Evolutionary conservation across 495 filamentous ascomycete genomes (phyloP), one percentile per base, ranked within the genome.

Genomic region (Platismatia glauca): DNA sequence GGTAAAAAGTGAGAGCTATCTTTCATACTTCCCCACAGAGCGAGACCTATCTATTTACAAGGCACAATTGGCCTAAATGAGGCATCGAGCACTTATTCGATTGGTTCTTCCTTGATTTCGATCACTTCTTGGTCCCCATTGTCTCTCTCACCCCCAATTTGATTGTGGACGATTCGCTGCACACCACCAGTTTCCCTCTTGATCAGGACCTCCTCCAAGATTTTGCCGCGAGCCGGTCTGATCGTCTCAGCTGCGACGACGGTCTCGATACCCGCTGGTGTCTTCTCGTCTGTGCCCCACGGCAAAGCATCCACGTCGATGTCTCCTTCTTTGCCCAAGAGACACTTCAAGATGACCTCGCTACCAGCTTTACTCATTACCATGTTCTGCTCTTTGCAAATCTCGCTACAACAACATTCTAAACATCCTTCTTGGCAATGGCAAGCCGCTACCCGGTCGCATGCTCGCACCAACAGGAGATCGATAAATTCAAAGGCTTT

Each of bases 401-500:
- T 76, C 73, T 95, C 91, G 58, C 85, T 86, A 66, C 87, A 90
- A 22, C 93, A 90, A 74, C 87, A 97, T 73, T 96, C 94, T 22
- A 91, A 72, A 75, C 94, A 97, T 0, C 94, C 94, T 64, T 84
- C 81, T 16, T 80, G 69, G 70, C 85, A 88, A 55, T 81, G 72
- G 70, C 94, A 98, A 20, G 76, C 78, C 71, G 85, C 83, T 7
- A 97, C 85, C 29, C 93, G 80, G 61, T 85, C 79, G n/a, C 93
- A 79, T 8, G 93, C 93, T 64, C 90, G 87, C 38, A 77, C 74
- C 13, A 97, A 79, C 44, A 97, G 73, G 44, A 88, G 66, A 66
- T 95, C 90, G 27, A 95, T 78, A 69, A 95, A 95, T 70, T 97
- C 91, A 68, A 97, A 97, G 1, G 91, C 93, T 71, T 96, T 96